Base-by-base conservation (phyloP, 495 filamentous ascomycete genomes). In the Penicillium chermesinum region DNA sequence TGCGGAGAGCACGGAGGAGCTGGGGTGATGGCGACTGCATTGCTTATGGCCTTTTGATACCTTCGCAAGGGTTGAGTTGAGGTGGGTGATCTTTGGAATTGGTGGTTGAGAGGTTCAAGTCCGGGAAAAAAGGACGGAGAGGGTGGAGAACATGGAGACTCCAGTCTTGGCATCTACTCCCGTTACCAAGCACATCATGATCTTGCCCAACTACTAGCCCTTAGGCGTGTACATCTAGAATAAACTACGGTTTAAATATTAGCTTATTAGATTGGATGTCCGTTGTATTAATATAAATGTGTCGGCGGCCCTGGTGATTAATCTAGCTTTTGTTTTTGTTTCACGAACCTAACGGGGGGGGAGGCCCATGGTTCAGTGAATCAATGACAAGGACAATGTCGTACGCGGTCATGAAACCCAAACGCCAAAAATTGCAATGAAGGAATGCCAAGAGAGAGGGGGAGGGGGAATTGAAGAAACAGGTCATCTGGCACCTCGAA, bases 1-100 rank as follows among this genome's bases (percentile, higher is more conserved):
- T 63, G 51, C 70, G 70, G 40, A 75, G 44, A 22, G 69, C 70
- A 35, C 71, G 69, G 18, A 75, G 61, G 20, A 75, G 66, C 43
- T 73, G 71, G n/a, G 64, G 55, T 0, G 71, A 73, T 50, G 71
- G 71, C 8, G 67, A 53, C 33, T 69, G 64, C 71, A 75, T 75
- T 50, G 35, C 47, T 19, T 37, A 9, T 6, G 13, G 14, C 17
- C 18, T 7, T 1, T 8, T 43, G 7, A 25, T 30, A 14, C 0
- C 12, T 41, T 17, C n/a, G 9, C 22, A 33, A 2, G 34, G 41
- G 35, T 18, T 44, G 20, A 21, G 15, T 60, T 27, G 16, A 18
- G 27, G 18, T 30, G 35, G 12, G 14, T 30, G 4, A 10, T 30
- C 25, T 30, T 30, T 4, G 25, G 10, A 5, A 10, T 30, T 4